A percentile compares a stretch with the other conserved stretches of the same genome.
Conservation (phyloP, 129 eudicot genomes). For the Silybum marianum region DNA sequence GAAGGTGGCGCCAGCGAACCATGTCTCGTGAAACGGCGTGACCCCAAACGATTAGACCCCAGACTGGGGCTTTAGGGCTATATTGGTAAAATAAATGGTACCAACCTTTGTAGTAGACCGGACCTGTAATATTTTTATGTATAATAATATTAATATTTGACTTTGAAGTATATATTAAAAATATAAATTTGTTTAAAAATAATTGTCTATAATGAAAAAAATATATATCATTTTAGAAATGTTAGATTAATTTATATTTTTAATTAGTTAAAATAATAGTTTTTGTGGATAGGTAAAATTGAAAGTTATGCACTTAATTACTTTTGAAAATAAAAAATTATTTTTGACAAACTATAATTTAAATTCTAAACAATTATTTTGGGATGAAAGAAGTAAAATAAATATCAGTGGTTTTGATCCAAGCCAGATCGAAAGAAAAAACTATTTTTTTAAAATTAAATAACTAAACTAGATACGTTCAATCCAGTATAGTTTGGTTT, state of each 20-base stretch:
- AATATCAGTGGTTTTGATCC: background rate
- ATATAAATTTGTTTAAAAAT: too few species aligned
- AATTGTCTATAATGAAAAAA: too few species aligned
- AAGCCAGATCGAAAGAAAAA: background rate
- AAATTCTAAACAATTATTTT: too few species aligned
- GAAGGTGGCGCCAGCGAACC: conserved; percentile 83
- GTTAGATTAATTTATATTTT: background rate
- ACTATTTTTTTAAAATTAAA: too few species aligned
- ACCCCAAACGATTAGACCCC: conserved; percentile 96
- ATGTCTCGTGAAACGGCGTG: conserved; percentile 80
- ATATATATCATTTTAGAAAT: background rate
- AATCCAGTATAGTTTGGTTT: too few species aligned
- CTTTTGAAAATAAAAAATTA: background rate
- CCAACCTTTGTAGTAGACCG: conserved; percentile 75
- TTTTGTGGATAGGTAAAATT: too few species aligned
- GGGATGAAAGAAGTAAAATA: background rate
- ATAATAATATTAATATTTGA: background rate
- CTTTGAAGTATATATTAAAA: background rate
- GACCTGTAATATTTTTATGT: conserved; percentile 44
- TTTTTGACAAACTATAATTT: too few species aligned
- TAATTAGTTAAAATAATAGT: too few species aligned
- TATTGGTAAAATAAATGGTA: conserved; percentile 92
- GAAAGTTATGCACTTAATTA: background rate
- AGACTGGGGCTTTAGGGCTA: conserved; percentile 65
- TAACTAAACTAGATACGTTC: too few species aligned